These are phyloP conservation scores for Syncephalastrum sp. DNA, from an alignment of 371 early-diverging fungal species.

Conservation along the genomic window DNA sequence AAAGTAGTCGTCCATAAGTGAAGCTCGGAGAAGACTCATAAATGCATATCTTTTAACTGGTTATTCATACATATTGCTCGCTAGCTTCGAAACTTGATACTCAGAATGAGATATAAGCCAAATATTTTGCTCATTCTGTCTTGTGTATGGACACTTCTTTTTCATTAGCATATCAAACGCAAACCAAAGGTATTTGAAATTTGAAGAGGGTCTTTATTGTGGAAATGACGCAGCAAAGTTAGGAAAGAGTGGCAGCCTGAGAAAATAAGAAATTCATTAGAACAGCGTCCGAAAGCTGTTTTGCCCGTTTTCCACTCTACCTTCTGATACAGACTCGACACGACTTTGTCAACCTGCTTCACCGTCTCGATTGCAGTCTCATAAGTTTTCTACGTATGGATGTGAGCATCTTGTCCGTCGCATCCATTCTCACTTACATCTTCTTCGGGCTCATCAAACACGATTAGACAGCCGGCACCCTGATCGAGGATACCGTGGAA, in stretches of 20 bases:
- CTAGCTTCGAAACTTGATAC: too few species aligned
- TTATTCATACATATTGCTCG: too few species aligned
- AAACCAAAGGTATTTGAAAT: too few species aligned
- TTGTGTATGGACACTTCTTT: too few species aligned
- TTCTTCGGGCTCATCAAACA: constrained; percentile 87
- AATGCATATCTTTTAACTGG: too few species aligned
- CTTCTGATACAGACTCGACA: constrained; percentile 93
- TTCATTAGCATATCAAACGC: too few species aligned
- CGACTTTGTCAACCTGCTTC: constrained; percentile 93
- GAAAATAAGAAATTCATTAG: not conserved
- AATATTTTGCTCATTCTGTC: too few species aligned
- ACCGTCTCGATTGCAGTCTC: constrained; percentile 91
- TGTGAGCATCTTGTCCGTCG: not conserved
- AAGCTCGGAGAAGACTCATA: not conserved
- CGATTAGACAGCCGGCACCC: constrained; percentile 91
- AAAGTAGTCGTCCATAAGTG: constrained; percentile 62
- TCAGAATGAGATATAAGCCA: too few species aligned
- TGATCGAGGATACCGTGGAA: constrained; percentile 97
- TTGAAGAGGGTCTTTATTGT: too few species aligned
- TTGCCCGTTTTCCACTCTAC: constrained; percentile 24
- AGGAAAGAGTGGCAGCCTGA: constrained; percentile 21
- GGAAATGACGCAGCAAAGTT: not conserved
- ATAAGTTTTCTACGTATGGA: constrained; percentile 73
- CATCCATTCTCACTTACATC: constrained; percentile 61
- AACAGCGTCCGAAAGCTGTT: not conserved